These are phyloP conservation scores for Ustilago shanxiensis DNA, from an alignment of 1,284 basidiomycete species.

Conservation along the genomic window DNA sequence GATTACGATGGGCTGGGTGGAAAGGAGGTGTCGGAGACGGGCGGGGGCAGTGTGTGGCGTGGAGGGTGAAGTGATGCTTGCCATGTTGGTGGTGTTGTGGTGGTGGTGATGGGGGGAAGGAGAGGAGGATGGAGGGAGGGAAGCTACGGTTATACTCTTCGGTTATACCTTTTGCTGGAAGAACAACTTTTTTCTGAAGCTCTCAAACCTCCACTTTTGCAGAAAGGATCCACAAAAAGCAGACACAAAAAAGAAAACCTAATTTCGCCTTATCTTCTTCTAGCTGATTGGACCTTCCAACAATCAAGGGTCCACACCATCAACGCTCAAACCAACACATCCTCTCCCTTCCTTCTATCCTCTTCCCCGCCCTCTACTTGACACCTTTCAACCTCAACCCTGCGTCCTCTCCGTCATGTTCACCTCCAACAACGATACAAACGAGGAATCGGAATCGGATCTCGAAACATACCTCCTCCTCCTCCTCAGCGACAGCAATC, in stretches of 20 bases:
- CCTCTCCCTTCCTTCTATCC: not conserved
- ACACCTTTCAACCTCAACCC: too few relatives aligned
- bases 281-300: not conserved
- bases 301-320: not conserved
- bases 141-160: constrained; percentile 20
- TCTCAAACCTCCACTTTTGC: not conserved
- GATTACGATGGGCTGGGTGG: constrained; percentile 23
- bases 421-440: not conserved
- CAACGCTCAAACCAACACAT: not conserved
- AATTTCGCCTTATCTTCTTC: not conserved
- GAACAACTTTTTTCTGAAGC: too few relatives aligned
- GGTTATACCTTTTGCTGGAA: too few relatives aligned
- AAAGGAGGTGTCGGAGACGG: constrained; percentile 29
- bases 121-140: not conserved
- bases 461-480: constrained; percentile 61
- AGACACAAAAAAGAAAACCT: not conserved
- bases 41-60: constrained; percentile 28
- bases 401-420: not conserved
- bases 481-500: constrained; percentile 66
- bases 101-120: not conserved
- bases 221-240: not conserved
- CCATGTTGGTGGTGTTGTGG: too few relatives aligned
- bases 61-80: not conserved
- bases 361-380: not conserved
- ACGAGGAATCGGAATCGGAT: constrained; percentile 23